Conservation (phyloP, 192 early-diverging fungal species). For the Mortierella alpina region DNA sequence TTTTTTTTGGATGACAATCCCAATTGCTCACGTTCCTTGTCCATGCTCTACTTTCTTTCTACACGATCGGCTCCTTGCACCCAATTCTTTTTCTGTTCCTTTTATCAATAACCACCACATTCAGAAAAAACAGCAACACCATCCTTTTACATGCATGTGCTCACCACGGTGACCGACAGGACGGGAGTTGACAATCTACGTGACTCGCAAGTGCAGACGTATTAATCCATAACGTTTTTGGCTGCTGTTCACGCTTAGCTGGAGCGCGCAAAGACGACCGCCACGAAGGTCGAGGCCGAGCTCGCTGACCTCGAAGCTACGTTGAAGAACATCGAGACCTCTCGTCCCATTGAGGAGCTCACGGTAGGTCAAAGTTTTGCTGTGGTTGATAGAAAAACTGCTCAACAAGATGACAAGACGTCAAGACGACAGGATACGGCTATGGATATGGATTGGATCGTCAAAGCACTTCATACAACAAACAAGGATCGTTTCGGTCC, state of each 20-base stretch:
- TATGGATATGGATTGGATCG: too few relatives aligned
- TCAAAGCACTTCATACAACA: too few relatives aligned
- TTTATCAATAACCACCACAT: background rate
- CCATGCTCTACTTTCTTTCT: background rate
- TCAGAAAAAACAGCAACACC: too few relatives aligned
- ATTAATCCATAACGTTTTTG: background rate
- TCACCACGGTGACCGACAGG: background rate
- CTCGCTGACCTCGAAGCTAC: slow-evolving; percentile 89
- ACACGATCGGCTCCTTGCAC: background rate
- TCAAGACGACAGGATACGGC: too few relatives aligned
- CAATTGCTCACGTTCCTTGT: background rate
- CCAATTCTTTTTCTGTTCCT: background rate
- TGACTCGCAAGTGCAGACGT: background rate
- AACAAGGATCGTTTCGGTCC: too few relatives aligned
- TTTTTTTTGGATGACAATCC: slow-evolving; percentile 7
- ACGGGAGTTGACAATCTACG: too few relatives aligned
- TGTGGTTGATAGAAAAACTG: too few relatives aligned
- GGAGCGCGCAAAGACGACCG: slow-evolving; percentile 84
- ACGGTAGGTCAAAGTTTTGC: slow-evolving; percentile 71
- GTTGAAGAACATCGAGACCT: slow-evolving; percentile 91
- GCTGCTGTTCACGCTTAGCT: slow-evolving; percentile 60
- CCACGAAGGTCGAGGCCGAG: slow-evolving; percentile 85
- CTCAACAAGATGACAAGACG: too few relatives aligned
- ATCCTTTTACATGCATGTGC: background rate
- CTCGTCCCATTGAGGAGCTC: slow-evolving; percentile 93